Evolutionary conservation across 108 stramenopile species (phyloP).

Genomic region (Cylindrotheca closterium): DNA sequence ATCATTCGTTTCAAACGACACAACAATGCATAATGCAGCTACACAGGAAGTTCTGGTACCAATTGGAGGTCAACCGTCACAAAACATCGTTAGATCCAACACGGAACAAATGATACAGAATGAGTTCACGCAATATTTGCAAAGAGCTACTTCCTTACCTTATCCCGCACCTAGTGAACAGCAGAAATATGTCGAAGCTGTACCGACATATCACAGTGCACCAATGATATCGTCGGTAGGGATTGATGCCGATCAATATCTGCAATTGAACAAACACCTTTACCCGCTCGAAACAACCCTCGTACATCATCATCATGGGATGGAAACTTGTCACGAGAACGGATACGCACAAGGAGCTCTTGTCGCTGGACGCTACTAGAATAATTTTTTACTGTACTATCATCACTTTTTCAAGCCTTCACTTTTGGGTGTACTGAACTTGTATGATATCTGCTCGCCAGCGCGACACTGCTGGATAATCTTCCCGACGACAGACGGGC

Average conservation of each 20-base stretch:
- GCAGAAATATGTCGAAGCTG: slow-evolving; percentile 5
- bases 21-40: too few species aligned
- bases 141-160: slow-evolving; percentile 33
- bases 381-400: neutral
- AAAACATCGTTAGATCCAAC: too few species aligned
- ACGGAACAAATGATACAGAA: too few species aligned
- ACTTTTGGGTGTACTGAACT: too few species aligned
- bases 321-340: slow-evolving; percentile 5
- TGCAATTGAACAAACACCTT: slow-evolving; percentile 21
- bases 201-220: slow-evolving; percentile 29
- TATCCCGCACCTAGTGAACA: slow-evolving; percentile 5
- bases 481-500: too few species aligned
- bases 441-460: too few species aligned
- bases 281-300: slow-evolving; percentile 35
- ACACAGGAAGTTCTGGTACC: too few species aligned
- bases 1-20: too few species aligned
- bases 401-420: too few species aligned
- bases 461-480: too few species aligned
- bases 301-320: slow-evolving; percentile 35
- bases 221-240: slow-evolving; percentile 30
- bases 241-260: slow-evolving; percentile 16
- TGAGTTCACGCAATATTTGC: slow-evolving; percentile 18
- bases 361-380: slow-evolving; percentile 22
- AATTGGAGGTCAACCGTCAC: too few species aligned
- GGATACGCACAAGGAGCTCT: slow-evolving; percentile 11